Evolutionary conservation across 371 early-diverging fungal species (phyloP).

Genomic region (Homolaphlyctis polyrhiza): DNA sequence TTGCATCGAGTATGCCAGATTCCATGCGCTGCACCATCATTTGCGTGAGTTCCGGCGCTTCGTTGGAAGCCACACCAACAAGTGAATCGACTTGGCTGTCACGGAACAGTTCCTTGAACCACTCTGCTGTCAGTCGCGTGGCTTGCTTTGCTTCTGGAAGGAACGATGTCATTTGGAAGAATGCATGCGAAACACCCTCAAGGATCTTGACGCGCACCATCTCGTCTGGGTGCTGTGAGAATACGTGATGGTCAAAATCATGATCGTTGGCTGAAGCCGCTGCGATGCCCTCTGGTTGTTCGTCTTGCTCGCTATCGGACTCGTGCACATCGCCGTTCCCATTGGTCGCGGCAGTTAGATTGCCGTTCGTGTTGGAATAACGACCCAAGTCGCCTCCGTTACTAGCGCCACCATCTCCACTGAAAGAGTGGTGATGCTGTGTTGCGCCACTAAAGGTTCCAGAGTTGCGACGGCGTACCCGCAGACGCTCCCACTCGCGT

Average conservation of each 20-base stretch:
- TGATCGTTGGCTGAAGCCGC: neutral
- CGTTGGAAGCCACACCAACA: conserved; percentile 11
- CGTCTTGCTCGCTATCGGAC: no score
- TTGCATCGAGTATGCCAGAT: neutral
- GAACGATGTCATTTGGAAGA: conserved; percentile 81
- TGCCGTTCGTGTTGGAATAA: neutral
- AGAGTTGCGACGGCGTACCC: neutral
- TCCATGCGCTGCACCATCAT: conserved; percentile 19
- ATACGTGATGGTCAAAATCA: conserved; percentile 22
- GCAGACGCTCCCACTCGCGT: conserved; percentile 30
- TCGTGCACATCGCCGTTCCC: neutral
- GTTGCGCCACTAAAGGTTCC: neutral
- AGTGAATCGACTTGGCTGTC: conserved; percentile 12
- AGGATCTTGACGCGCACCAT: conserved; percentile 62
- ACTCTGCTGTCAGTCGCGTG: conserved; percentile 59
- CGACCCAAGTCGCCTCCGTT: neutral
- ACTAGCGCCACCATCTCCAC: neutral
- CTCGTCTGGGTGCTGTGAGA: conserved; percentile 28
- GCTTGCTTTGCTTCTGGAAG: conserved; percentile 80
- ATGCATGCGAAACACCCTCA: conserved; percentile 90
- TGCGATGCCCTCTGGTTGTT: neutral
- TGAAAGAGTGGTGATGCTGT: no score
- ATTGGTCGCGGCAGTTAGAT: neutral
- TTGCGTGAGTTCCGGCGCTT: conserved; percentile 25
- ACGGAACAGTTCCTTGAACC: conserved; percentile 53